Evolutionary conservation across 768 basidiomycete species (phyloP), one percentile per base, ranked within the genome.

Genomic region (Auriscalpium vulgare): DNA sequence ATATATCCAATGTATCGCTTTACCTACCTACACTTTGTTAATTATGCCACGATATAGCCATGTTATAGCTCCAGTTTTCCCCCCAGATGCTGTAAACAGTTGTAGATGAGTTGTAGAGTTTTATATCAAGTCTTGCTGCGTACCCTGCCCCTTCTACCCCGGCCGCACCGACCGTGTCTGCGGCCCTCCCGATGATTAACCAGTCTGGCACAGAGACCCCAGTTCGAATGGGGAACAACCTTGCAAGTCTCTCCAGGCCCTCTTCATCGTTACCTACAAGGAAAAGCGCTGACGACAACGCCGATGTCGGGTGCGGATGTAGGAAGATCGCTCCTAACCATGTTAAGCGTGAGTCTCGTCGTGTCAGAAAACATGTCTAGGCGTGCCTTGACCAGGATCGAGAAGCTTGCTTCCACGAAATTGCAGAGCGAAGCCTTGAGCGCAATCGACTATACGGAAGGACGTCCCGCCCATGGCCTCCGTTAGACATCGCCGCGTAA

Each of bases 161-260:
- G n/a, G 79, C 88, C 10, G 88, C 83, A 5, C 88, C 90, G 16
- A 78, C 67, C 46, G 56, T 63, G 59, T 87, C 87, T 17, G 82
- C 75, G 11, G 68, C 66, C 13, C 69, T 69, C 10, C 80, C 77
- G 4, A 85, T 72, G 16, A 91, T 75, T 7, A 91, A 62, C 89
- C 91, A 95, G 63, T 91, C 88, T 1, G 91, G 88, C 1, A 80
- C 75, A 9, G 82, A 68, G 3, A 92, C 75, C 4, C 91, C 91
- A 2, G 92, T 95, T 17, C 93, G 81, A 23, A 90, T 79, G 4
- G 93, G 92, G 65, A 95, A 88, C n/a, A 93, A 70, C 47, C 87
- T 78, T 2, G 78, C 67, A 1, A 78, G 82, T 53, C 83, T 74
- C 67, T 95, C 93, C 4, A 91, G 72, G 2, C 84, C 85, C 1